phyloP scores from a whole-genome alignment of 495 filamentous ascomycete genomes.

The Neurospora sp. region DNA sequence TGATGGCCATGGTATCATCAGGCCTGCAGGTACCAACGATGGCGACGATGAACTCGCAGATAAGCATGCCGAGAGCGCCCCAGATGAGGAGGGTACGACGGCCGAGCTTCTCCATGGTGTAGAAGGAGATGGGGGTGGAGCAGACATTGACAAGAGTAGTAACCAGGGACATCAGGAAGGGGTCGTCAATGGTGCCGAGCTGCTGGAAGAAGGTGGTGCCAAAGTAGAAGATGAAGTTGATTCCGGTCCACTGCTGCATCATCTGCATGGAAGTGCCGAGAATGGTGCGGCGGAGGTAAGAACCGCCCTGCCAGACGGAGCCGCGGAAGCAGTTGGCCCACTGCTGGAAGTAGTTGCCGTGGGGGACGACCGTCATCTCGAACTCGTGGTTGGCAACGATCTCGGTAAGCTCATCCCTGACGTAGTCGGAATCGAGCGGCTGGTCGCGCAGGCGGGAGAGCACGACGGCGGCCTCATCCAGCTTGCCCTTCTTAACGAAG shows the following conservation, averaged over 20 bases:
- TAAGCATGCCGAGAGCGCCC: conserved; percentile 66
- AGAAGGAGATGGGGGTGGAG: conserved; percentile 74
- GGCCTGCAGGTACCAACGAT: conserved; percentile 50
- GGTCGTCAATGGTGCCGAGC: conserved; percentile 57
- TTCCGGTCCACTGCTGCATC: conserved; percentile 54
- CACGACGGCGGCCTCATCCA: conserved; percentile 48
- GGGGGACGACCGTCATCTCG: conserved; percentile 53
- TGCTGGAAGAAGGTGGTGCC: conserved; percentile 69
- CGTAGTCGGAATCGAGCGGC: conserved; percentile 47
- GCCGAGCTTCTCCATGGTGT: conserved; percentile 65
- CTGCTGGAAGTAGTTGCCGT: conserved; percentile 48
- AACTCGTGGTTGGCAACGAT: conserved; percentile 75
- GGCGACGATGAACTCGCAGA: conserved; percentile 76
- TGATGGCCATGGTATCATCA: conserved; percentile 47
- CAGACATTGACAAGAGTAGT: conserved; percentile 75
- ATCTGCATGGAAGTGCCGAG: conserved; percentile 63
- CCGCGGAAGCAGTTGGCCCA: conserved; percentile 58
- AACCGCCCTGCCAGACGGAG: conserved; percentile 37
- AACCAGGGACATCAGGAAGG: conserved; percentile 71
- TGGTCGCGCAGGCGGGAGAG: conserved; percentile 59
- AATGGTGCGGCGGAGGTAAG: conserved; percentile 59
- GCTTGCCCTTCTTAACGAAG: conserved; percentile 58
- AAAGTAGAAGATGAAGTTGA: conserved; percentile 91
- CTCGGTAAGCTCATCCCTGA: conserved; percentile 62
- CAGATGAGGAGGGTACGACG: conserved; percentile 68